These are phyloP conservation scores for Xylariomycetidae sp. DNA, from an alignment of 2,329 filamentous ascomycete genomes.

Conservation along the genomic window DNA sequence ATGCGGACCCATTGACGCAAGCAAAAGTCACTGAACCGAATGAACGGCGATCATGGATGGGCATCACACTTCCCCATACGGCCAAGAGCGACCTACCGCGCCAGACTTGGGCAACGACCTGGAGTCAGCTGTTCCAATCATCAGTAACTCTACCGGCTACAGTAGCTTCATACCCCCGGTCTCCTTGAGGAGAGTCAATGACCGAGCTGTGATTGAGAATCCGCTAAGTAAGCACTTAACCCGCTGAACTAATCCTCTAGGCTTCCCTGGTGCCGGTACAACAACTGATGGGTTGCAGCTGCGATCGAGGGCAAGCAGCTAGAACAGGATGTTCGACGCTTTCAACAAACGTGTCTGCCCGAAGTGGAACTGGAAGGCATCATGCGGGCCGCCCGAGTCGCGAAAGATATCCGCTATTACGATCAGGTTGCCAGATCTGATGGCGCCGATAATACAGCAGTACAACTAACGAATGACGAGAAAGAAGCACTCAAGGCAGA, in stretches of 20 bases:
- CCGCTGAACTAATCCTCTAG: no score
- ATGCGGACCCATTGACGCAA: no score
- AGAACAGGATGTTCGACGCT: conserved; percentile 28
- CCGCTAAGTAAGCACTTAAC: conserved; percentile 28
- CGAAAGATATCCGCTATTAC: conserved; percentile 33
- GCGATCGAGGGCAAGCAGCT: conserved; percentile 33
- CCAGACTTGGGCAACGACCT: no score
- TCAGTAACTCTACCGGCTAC: conserved; percentile 5
- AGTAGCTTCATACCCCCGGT: conserved; percentile 18
- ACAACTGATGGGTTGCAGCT: conserved; percentile 22
- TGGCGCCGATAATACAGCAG: conserved; percentile 22
- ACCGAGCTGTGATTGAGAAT: conserved; percentile 31
- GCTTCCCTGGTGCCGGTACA: no score
- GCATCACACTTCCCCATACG: no score
- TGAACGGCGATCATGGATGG: no score
- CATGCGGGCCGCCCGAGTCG: conserved; percentile 34
- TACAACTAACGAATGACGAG: conserved; percentile 29
- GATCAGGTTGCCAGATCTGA: conserved; percentile 29
- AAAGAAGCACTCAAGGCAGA: conserved; percentile 32
- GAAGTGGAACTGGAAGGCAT: conserved; percentile 24
- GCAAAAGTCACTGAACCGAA: no score
- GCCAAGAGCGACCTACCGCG: no score
- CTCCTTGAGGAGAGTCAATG: conserved; percentile 24
- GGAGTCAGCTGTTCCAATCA: conserved; percentile 6
- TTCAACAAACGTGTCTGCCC: conserved; percentile 23